Evolutionary conservation across 1,284 basidiomycete species (phyloP).

Genomic region (Cryptococcus floricola): DNA sequence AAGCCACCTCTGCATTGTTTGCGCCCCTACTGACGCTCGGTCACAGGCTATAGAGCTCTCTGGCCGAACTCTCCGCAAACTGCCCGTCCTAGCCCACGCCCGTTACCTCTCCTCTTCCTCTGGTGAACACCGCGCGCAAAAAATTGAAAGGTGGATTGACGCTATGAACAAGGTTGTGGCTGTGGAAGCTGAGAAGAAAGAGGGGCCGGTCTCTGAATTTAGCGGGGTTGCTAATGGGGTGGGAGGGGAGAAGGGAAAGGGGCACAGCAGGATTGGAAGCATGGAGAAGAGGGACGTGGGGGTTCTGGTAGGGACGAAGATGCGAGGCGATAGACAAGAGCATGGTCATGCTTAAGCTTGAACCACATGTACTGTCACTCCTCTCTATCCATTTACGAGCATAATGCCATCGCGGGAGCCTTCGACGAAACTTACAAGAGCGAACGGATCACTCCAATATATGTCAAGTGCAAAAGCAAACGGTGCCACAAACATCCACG

Average conservation of each 20-base stretch:
- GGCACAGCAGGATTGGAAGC: not conserved
- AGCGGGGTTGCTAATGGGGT: not conserved
- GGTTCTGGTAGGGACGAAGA: constrained; percentile 1
- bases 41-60: constrained; percentile 69
- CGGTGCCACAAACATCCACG: too few species aligned
- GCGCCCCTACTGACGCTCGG: not conserved
- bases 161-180: constrained; percentile 71
- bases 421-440: too few species aligned
- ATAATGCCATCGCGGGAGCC: too few species aligned
- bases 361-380: too few species aligned
- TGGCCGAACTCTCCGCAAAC: constrained; percentile 78
- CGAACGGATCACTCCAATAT: too few species aligned
- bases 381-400: too few species aligned
- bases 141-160: constrained; percentile 37
- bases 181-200: constrained; percentile 26
- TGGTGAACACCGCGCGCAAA: constrained; percentile 8
- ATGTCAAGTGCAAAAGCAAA: too few species aligned
- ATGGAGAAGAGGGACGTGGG: constrained; percentile 4
- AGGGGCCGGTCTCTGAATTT: not conserved
- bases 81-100: constrained; percentile 88
- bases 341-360: not conserved
- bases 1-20: constrained; percentile 28
- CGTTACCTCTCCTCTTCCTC: constrained; percentile 58
- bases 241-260: not conserved
- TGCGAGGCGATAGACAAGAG: not conserved